A percentile compares a stretch with the other conserved stretches of the same genome.
Conservation (phyloP, 2,329 filamentous ascomycete species). For the Diaporthe eres region DNA sequence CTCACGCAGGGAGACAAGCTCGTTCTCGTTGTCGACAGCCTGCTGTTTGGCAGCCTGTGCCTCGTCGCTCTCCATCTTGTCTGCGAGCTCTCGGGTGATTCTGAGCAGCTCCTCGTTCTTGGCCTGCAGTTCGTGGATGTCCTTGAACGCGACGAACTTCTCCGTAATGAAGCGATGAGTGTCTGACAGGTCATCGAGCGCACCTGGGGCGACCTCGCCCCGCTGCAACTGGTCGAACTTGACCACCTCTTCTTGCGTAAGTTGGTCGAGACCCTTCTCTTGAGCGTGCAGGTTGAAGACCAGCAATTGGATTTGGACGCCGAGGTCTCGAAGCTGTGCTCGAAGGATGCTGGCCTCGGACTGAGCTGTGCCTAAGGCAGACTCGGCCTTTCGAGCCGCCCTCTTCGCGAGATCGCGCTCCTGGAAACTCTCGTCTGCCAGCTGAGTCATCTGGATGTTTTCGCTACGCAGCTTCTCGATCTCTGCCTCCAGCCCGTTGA, state of each 20-base stretch:
- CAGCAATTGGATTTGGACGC: constrained; percentile 90
- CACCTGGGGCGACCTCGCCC: constrained; percentile 80
- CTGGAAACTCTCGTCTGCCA: constrained; percentile 85
- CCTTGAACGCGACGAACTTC: constrained; percentile 90
- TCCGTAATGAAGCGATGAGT: constrained; percentile 92
- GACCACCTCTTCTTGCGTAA: constrained; percentile 79
- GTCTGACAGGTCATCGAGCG: constrained; percentile 81
- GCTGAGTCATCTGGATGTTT: constrained; percentile 85
- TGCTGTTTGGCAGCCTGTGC: constrained; percentile 77
- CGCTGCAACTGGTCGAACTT: constrained; percentile 84
- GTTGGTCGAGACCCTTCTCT: constrained; percentile 81
- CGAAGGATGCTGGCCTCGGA: constrained; percentile 84
- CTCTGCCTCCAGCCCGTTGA: constrained; percentile 87
- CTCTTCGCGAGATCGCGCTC: constrained; percentile 86
- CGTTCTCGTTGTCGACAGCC: constrained; percentile 75
- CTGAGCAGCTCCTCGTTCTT: constrained; percentile 89
- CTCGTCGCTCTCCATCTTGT: constrained; percentile 92
- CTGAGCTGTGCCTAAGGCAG: constrained; percentile 74
- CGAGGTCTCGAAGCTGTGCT: constrained; percentile 89
- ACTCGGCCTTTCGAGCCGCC: constrained; percentile 82
- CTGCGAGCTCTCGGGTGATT: constrained; percentile 86
- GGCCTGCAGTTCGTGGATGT: constrained; percentile 85
- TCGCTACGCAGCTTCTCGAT: constrained; percentile 85
- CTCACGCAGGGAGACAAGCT: constrained; percentile 71
- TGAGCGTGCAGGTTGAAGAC: constrained; percentile 88